These are phyloP conservation scores for Beauveria australis DNA, from an alignment of 2,329 filamentous ascomycete species.

Conservation along the genomic window DNA sequence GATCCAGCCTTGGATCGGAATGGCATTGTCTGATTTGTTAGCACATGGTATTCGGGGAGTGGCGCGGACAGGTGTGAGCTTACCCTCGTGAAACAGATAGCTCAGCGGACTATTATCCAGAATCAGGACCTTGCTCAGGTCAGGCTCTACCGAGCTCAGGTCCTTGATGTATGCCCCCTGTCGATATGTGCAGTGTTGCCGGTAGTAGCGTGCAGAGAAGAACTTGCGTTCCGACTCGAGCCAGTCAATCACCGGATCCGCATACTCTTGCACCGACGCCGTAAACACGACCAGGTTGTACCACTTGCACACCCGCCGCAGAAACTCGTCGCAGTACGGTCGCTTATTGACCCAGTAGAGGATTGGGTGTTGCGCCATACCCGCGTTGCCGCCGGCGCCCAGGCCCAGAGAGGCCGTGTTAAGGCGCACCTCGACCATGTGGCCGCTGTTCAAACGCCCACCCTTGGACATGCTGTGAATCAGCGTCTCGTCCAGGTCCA, in stretches of 20 bases:
- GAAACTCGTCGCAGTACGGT: slow-evolving; percentile 91
- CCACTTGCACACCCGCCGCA: slow-evolving; percentile 91
- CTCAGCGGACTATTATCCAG: slow-evolving; percentile 96
- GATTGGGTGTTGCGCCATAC: slow-evolving; percentile 78
- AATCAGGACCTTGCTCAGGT: slow-evolving; percentile 97
- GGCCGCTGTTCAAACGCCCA: slow-evolving; percentile 87
- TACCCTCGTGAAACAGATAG: slow-evolving; percentile 98
- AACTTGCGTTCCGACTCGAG: slow-evolving; percentile 94
- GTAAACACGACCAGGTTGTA: slow-evolving; percentile 97
- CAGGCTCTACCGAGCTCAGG: slow-evolving; percentile 88
- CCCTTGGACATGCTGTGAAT: slow-evolving; percentile 98
- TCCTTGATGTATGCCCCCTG: slow-evolving; percentile 99
- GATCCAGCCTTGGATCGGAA: slow-evolving; percentile 99
- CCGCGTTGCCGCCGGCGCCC: slow-evolving; percentile 42
- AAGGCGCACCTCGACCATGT: slow-evolving; percentile 97
- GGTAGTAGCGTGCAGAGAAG: slow-evolving; percentile 88
- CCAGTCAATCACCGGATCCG: slow-evolving; percentile 98
- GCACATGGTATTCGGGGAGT: background rate
- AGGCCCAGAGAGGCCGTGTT: slow-evolving; percentile 62
- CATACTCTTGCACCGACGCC: slow-evolving; percentile 95
- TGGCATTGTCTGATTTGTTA: slow-evolving; percentile 72
- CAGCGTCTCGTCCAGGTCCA: slow-evolving; percentile 93
- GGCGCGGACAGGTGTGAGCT: slow-evolving; percentile 4
- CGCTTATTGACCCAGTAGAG: slow-evolving; percentile 98
- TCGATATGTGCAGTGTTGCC: slow-evolving; percentile 92